Conservation (phyloP, 164 flowering plant species). For the Taxillus chinensis region DNA sequence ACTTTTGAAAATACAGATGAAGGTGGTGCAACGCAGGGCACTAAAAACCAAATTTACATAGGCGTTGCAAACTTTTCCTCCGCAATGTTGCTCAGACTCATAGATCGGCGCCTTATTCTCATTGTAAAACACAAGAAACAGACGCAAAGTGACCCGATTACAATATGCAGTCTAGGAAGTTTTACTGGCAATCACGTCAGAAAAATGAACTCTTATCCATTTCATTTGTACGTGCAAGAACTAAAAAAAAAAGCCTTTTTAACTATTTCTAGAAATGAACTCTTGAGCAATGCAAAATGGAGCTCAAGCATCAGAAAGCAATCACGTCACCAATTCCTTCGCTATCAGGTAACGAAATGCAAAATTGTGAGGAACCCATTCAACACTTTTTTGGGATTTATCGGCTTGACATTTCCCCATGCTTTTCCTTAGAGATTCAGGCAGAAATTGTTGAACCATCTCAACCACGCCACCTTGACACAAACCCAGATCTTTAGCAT, state of each 20-base stretch:
- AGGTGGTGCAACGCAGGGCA: no score
- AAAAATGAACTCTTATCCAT: neutral
- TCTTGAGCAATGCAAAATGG: neutral
- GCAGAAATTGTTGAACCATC: conserved; percentile 56
- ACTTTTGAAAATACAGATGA: no score
- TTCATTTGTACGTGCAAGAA: neutral
- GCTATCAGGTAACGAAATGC: conserved; percentile 71
- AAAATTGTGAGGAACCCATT: conserved; percentile 78
- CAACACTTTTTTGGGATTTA: conserved; percentile 54
- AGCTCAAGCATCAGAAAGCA: neutral
- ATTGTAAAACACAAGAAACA: no score
- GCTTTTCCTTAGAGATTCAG: conserved; percentile 45
- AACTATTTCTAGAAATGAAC: no score
- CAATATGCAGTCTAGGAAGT: no score
- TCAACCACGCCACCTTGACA: conserved; percentile 43
- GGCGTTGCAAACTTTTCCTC: no score
- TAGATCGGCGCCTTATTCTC: no score
- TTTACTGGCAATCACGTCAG: neutral
- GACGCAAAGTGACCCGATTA: no score
- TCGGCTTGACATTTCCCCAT: conserved; percentile 38
- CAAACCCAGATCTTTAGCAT: conserved; percentile 62
- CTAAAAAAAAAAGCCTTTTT: neutral
- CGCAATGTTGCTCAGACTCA: no score
- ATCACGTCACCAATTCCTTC: conserved; percentile 59
- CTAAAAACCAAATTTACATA: no score